Evolutionary conservation across 805 yeast genomes (phyloP).

Genomic region (Metschnikowia noctiluminum): DNA sequence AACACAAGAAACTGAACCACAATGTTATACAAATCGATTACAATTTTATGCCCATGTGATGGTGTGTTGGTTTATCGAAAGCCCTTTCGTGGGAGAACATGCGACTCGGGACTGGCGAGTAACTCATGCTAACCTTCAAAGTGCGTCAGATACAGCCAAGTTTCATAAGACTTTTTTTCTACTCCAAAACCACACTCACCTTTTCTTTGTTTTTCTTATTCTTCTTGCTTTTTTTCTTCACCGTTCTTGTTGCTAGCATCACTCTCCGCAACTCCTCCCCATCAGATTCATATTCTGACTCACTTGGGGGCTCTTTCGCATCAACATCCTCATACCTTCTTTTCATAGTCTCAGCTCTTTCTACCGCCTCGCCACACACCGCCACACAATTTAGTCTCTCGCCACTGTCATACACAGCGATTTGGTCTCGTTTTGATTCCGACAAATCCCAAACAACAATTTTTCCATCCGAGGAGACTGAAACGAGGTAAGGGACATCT

Average conservation of each 20-base stretch:
- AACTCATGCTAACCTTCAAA: not conserved
- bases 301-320: slow-evolving; percentile 38
- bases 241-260: slow-evolving; percentile 48
- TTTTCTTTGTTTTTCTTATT: slow-evolving; percentile 18
- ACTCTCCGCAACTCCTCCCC: slow-evolving; percentile 61
- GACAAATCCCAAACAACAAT: slow-evolving; percentile 81
- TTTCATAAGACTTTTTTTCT: slow-evolving; percentile 1
- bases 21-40: too few species aligned
- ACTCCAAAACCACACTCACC: slow-evolving; percentile 57
- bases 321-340: slow-evolving; percentile 42
- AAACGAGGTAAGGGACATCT: slow-evolving; percentile 51
- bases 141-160: not conserved
- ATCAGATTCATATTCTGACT: slow-evolving; percentile 74
- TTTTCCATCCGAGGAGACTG: slow-evolving; percentile 91
- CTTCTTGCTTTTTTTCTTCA: slow-evolving; percentile 35
- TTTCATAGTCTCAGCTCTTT: slow-evolving; percentile 67
- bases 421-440: slow-evolving; percentile 60
- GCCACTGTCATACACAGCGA: slow-evolving; percentile 87
- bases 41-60: too few species aligned
- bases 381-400: slow-evolving; percentile 88
- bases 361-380: slow-evolving; percentile 72
- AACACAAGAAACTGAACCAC: too few species aligned
- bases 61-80: too few species aligned
- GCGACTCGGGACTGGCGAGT: too few species aligned
- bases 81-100: too few species aligned